phyloP scores from a whole-genome alignment of 2,329 filamentous ascomycete species.

The Claviceps capensis region DNA sequence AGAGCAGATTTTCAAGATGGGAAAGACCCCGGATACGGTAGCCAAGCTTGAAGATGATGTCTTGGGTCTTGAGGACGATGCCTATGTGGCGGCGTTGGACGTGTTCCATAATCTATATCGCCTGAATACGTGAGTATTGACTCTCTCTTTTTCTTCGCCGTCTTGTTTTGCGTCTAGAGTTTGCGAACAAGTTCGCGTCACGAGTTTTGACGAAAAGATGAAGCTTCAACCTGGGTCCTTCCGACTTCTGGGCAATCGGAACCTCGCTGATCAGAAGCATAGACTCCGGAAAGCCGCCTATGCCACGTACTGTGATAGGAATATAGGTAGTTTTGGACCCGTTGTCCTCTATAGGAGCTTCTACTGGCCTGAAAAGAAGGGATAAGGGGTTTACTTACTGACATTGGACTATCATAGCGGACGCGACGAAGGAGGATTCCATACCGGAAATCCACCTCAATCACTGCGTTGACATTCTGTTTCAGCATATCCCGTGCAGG shows the following conservation, averaged over 20 bases:
- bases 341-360: no score
- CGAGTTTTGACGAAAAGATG: no score
- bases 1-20: slow-evolving; percentile 1
- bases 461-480: slow-evolving; percentile 1
- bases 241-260: no score
- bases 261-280: no score
- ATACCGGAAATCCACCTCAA: background rate
- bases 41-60: slow-evolving; percentile 1
- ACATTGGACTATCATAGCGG: no score
- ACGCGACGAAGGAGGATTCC: background rate
- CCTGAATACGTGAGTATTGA: background rate
- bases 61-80: slow-evolving; percentile 2
- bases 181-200: no score
- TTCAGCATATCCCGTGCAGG: slow-evolving; percentile 1
- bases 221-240: no score
- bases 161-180: background rate
- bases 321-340: background rate
- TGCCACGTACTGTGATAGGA: background rate
- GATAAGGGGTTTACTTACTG: no score
- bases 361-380: no score
- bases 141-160: background rate
- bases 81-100: background rate
- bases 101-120: background rate
- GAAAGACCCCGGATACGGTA: slow-evolving; percentile 1
- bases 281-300: background rate